These are phyloP conservation scores for Mortierella alpina DNA, from an alignment of 192 early-diverging fungal species.

Conservation along the genomic window DNA sequence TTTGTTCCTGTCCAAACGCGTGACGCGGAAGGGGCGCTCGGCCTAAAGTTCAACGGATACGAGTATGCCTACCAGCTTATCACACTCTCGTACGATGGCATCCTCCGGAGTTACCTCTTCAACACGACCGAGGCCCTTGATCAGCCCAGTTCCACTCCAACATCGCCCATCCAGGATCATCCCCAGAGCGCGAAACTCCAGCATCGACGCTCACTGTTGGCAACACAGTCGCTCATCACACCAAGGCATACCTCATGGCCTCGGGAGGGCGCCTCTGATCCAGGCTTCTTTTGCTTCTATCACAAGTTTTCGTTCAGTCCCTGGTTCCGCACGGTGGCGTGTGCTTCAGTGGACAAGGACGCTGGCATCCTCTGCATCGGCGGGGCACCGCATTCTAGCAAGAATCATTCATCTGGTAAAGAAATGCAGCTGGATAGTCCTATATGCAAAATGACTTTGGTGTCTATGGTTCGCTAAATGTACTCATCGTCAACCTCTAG, in stretches of 20 bases:
- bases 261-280: slow-evolving; percentile 58
- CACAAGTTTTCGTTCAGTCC: slow-evolving; percentile 61
- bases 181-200: slow-evolving; percentile 9
- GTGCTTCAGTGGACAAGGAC: slow-evolving; percentile 53
- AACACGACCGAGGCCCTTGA: slow-evolving; percentile 54
- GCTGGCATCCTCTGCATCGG: slow-evolving; percentile 57
- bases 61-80: slow-evolving; percentile 64
- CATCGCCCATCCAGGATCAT: slow-evolving; percentile 11
- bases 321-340: slow-evolving; percentile 57
- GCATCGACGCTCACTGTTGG: slow-evolving; percentile 29
- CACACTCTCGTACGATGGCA: slow-evolving; percentile 63
- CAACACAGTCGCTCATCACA: slow-evolving; percentile 33
- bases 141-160: not conserved
- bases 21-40: not conserved
- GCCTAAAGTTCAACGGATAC: slow-evolving; percentile 51
- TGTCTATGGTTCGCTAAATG: not conserved
- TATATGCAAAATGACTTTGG: not conserved
- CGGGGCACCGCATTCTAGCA: slow-evolving; percentile 40
- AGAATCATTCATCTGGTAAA: slow-evolving; percentile 11
- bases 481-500: not conserved
- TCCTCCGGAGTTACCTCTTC: slow-evolving; percentile 65
- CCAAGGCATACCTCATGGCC: slow-evolving; percentile 43
- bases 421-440: not conserved
- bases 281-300: slow-evolving; percentile 58
- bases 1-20: slow-evolving; percentile 37